Conservation (phyloP, 2,329 filamentous ascomycete genomes). For the Xylariomycetidae sp. region DNA sequence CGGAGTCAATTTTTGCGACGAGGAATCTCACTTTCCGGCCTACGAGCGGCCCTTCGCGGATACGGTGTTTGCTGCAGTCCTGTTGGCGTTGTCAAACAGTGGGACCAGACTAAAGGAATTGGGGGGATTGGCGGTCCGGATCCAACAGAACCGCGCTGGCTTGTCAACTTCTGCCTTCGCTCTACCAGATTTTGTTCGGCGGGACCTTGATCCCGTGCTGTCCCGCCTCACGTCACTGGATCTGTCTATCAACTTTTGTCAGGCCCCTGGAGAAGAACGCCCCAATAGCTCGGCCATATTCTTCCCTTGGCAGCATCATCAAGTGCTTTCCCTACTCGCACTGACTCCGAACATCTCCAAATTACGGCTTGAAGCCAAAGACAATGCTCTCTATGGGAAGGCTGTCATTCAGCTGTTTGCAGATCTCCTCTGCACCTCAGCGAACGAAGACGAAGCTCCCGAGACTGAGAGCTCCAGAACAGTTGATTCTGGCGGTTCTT, state of each 20-base stretch:
- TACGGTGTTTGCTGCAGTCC: slow-evolving; percentile 14
- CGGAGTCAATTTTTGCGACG: slow-evolving; percentile 12
- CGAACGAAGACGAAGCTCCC: too few species aligned
- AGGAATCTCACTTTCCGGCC: slow-evolving; percentile 8
- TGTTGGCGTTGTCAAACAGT: slow-evolving; percentile 13
- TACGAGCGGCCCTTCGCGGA: slow-evolving; percentile 19
- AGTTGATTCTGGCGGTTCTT: too few species aligned
- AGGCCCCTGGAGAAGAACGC: slow-evolving; percentile 12
- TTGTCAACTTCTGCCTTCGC: slow-evolving; percentile 19
- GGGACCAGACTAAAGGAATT: slow-evolving; percentile 10
- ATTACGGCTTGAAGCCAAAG: too few species aligned
- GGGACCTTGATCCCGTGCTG: slow-evolving; percentile 9
- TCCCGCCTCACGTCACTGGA: slow-evolving; percentile 13
- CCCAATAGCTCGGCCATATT: slow-evolving; percentile 14
- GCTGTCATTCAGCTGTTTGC: too few species aligned
- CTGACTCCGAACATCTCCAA: slow-evolving; percentile 14
- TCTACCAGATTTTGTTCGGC: slow-evolving; percentile 10
- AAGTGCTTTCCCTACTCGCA: slow-evolving; percentile 16
- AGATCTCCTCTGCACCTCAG: too few species aligned
- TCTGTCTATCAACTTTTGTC: slow-evolving; percentile 16
- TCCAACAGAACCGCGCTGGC: slow-evolving; percentile 12
- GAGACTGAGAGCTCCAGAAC: too few species aligned
- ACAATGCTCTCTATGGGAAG: too few species aligned
- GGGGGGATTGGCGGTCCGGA: slow-evolving; percentile 12
- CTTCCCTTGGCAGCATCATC: slow-evolving; percentile 17